Evolutionary conservation across 169 alveolate genomes (phyloP).

Genomic region (Cryptosporidium tyzzeri): DNA sequence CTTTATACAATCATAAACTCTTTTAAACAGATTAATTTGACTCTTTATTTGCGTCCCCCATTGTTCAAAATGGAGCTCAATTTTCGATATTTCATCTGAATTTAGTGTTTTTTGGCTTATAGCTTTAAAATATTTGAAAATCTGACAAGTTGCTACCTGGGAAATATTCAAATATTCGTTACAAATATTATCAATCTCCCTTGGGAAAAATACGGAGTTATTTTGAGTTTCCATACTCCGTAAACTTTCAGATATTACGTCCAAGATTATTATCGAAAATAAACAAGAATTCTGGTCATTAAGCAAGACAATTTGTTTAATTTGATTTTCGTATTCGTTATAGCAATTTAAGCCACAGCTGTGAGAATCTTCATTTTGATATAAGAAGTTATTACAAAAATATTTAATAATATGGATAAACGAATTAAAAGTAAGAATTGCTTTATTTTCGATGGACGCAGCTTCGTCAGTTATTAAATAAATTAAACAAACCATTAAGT

Average conservation of each 20-base stretch:
- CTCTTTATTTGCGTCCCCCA: background rate
- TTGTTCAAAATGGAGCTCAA: background rate
- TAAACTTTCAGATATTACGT: conserved; percentile 1
- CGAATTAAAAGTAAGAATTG: background rate
- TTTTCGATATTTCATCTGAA: background rate
- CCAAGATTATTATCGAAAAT: conserved; percentile 22
- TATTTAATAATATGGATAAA: background rate
- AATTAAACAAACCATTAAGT: conserved; percentile 26
- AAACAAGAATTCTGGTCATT: conserved; percentile 26
- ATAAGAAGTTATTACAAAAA: conserved; percentile 14
- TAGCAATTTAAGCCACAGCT: background rate
- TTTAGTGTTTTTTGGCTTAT: background rate
- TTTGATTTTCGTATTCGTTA: background rate
- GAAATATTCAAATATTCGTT: conserved; percentile 40
- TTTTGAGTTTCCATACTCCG: background rate
- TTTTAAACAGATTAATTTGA: background rate
- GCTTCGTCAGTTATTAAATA: conserved; percentile 15
- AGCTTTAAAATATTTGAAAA: background rate
- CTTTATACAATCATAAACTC: conserved; percentile 1
- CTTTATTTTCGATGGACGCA: background rate
- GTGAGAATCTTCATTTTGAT: background rate
- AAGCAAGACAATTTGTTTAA: conserved; percentile 4
- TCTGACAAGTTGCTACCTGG: background rate
- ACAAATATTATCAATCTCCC: conserved; percentile 33
- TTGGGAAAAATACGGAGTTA: conserved; percentile 34